Evolutionary conservation across 73 alveolate species (phyloP).

Genomic region (Diophrys sp.): DNA sequence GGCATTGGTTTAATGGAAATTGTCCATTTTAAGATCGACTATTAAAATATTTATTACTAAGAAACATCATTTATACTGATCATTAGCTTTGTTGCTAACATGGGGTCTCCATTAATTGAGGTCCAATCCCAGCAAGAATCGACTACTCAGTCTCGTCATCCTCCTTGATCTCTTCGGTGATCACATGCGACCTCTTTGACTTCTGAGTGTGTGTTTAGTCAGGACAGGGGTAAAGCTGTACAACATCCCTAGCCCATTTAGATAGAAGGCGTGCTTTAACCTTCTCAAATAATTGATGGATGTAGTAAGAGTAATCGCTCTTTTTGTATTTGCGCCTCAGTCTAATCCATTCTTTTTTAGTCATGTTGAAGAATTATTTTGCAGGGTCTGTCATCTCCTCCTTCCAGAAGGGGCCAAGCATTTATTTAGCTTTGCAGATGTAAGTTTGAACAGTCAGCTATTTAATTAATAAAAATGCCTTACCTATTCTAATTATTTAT

Average conservation of each 20-base stretch:
- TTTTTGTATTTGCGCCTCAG: neutral
- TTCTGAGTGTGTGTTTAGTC: neutral
- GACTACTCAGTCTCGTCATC: neutral
- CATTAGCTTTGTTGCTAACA: neutral
- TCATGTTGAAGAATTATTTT: neutral
- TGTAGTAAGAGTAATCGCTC: neutral
- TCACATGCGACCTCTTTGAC: neutral
- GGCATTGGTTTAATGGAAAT: neutral
- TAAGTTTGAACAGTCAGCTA: neutral
- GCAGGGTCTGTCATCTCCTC: neutral
- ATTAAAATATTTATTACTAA: too few species aligned
- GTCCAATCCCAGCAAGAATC: neutral
- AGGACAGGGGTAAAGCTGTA: neutral
- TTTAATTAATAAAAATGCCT: too few species aligned
- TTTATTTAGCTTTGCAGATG: neutral
- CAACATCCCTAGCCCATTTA: neutral
- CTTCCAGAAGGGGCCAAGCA: neutral
- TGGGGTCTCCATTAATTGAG: neutral
- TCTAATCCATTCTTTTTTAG: neutral
- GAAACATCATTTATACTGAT: neutral
- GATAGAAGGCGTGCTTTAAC: neutral
- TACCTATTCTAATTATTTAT: neutral
- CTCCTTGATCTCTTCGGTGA: neutral
- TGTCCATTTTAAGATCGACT: neutral
- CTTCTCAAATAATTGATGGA: slow-evolving; percentile 1